A percentile compares a stretch with the other conserved stretches of the same genome.
These are phyloP conservation scores for Tricholoma sp. DNA, from an alignment of 768 basidiomycete genomes.

Conservation along the genomic window DNA sequence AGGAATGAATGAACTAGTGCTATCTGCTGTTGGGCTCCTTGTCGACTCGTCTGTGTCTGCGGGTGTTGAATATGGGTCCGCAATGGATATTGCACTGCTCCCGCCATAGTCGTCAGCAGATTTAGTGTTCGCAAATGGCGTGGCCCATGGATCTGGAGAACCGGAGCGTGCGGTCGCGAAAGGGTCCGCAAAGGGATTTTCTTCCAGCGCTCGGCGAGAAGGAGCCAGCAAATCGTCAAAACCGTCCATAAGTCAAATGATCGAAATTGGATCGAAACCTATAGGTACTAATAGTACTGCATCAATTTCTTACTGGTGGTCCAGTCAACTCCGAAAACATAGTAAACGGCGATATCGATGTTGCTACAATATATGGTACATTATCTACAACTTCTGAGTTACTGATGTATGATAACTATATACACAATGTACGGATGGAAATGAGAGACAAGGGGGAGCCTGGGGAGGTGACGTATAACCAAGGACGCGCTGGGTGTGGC, in stretches of 20 bases:
- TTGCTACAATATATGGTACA: not conserved
- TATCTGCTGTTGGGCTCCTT: constrained; percentile 9
- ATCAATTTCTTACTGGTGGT: not conserved
- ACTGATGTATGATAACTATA: not conserved
- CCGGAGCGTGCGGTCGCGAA: constrained; percentile 55
- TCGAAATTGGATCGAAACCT: not conserved
- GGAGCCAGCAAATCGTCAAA: constrained; percentile 73
- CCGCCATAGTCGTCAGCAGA: constrained; percentile 24
- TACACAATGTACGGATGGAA: not conserved
- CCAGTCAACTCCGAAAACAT: not conserved
- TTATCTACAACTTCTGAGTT: not conserved
- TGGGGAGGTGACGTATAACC: not conserved
- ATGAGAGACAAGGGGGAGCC: not conserved
- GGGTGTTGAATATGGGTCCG: constrained; percentile 19
- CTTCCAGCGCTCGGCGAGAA: constrained; percentile 58
- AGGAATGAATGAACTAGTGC: constrained; percentile 13
- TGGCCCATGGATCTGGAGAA: constrained; percentile 77
- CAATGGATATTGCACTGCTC: constrained; percentile 13
- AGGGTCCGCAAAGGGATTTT: constrained; percentile 73
- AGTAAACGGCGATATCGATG: not conserved
- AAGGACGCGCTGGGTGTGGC: not conserved
- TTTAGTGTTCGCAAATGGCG: constrained; percentile 38
- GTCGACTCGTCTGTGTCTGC: constrained; percentile 22
- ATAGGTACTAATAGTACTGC: too few species aligned
- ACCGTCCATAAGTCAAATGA: constrained; percentile 48